Base-by-base conservation (phyloP, 2,329 filamentous ascomycete species). In the Fusarium sp. region DNA sequence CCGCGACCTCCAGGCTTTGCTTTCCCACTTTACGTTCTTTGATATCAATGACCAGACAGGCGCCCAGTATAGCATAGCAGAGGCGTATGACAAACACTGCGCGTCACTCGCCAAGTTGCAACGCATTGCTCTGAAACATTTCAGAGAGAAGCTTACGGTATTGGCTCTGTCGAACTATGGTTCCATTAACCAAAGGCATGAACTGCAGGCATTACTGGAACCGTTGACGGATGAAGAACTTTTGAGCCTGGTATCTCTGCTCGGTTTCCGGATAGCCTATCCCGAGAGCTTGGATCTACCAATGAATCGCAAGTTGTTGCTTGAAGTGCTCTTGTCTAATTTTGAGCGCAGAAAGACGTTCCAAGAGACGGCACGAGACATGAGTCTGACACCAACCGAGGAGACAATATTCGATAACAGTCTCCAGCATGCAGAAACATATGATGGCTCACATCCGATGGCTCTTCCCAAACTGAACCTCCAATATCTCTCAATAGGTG, bases 401-500 rank as follows among this genome's bases (percentile, higher is more conserved):
- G 85, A 88, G 45, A 84, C 89, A 4, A 85, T 99, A 10, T 98
- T 98, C 77, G 94, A 98, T 66, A 86, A 87, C 56, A 90, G 90
- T 31, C 88, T 97, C 59, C 82, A 95, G 62, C 90, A 94, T 64
- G 95, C 95, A 63, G 95, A 98, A 77, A 87, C 86, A 12, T 98
- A 98, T 77, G 92, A 97, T 80, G 95, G 95, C 31, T 94, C 94
- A 29, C 90, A 90, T 52, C 95, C 96, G 10, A 86, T 99, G 64
- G 94, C 96, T 6, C 90, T 99, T 46, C 96, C 96, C 6, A 99
- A 99, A 80, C 83, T 98, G 49, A 99, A 98, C 76, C 85, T 99
- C 33, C 96, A 99, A 79, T 99, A 99, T 81, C 86, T 99, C 19
- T 97, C 95, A 6, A 90, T 97, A 56, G 94, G 94, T 6, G 96